Conservation (phyloP, 2,329 filamentous ascomycete species). For the Aspergillus sojae region DNA sequence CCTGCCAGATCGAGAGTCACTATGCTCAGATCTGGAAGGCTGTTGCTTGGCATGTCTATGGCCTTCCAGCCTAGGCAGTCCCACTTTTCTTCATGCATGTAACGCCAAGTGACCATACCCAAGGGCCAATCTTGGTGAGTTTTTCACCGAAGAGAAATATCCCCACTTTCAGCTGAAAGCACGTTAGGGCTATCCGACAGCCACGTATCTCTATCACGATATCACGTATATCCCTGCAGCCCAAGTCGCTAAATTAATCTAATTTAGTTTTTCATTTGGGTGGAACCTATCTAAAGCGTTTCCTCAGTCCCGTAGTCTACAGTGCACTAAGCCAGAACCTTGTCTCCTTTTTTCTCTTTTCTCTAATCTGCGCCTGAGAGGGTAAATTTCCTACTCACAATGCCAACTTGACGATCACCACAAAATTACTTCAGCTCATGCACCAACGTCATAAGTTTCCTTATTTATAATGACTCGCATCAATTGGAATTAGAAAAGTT, state of each 20-base stretch:
- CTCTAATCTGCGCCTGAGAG: background rate
- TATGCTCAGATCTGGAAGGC: background rate
- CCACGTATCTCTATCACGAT: background rate
- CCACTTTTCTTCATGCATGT: background rate
- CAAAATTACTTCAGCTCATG: background rate
- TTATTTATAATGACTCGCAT: background rate
- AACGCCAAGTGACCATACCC: background rate
- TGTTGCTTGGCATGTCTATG: background rate
- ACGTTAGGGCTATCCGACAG: no score
- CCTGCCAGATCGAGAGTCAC: background rate
- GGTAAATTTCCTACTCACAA: background rate
- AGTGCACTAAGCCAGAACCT: background rate
- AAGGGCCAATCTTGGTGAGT: background rate
- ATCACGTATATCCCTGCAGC: background rate
- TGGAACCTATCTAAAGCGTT: no score
- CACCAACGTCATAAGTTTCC: background rate
- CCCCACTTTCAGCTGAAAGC: background rate
- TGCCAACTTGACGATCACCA: background rate
- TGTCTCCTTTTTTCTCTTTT: no score
- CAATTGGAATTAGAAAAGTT: rapidly evolving
- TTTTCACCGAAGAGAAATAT: background rate
- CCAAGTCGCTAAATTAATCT: background rate
- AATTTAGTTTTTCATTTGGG: no score
- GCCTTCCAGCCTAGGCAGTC: background rate
- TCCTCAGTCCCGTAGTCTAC: background rate